Conservation (phyloP, 176 grass and related monocot species). For the Zoysia japonica region DNA sequence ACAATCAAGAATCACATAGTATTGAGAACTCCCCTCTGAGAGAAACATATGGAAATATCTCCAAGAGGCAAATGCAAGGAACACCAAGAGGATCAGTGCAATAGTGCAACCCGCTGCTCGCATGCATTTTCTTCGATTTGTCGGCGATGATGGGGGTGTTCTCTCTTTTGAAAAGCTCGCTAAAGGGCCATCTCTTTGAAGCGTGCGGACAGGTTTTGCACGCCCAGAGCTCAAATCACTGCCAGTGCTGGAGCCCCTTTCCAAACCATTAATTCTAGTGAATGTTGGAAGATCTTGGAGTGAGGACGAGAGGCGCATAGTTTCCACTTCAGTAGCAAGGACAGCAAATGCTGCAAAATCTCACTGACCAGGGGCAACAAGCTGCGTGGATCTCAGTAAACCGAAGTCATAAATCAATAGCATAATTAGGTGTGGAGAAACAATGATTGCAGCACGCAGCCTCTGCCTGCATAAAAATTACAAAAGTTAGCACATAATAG, state of each 20-base stretch:
- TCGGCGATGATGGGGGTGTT: slow-evolving; percentile 71
- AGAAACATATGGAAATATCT: slow-evolving; percentile 71
- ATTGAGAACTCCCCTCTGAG: slow-evolving; percentile 71
- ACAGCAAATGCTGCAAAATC: slow-evolving; percentile 9
- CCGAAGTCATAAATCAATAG: slow-evolving; percentile 34
- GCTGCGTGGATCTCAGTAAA: not conserved
- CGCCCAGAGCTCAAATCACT: slow-evolving; percentile 54
- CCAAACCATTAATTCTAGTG: slow-evolving; percentile 59
- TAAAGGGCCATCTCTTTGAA: slow-evolving; percentile 67
- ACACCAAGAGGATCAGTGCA: slow-evolving; percentile 51
- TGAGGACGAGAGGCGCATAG: slow-evolving; percentile 83
- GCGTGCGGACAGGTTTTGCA: slow-evolving; percentile 58
- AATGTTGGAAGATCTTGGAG: slow-evolving; percentile 85
- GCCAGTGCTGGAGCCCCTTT: slow-evolving; percentile 55
- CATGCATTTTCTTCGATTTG: slow-evolving; percentile 79
- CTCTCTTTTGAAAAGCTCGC: slow-evolving; percentile 94
- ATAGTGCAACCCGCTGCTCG: slow-evolving; percentile 48
- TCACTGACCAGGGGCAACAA: slow-evolving; percentile 25
- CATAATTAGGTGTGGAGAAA: slow-evolving; percentile 7
- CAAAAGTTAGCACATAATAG: slow-evolving; percentile 24
- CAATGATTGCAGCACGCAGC: slow-evolving; percentile 4
- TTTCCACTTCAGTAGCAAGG: slow-evolving; percentile 25
- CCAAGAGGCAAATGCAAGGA: slow-evolving; percentile 62
- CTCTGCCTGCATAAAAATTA: slow-evolving; percentile 28
- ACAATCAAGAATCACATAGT: slow-evolving; percentile 98